Conservation (phyloP, 352 stramenopile genomes). For the Plasmopara muralis region DNA sequence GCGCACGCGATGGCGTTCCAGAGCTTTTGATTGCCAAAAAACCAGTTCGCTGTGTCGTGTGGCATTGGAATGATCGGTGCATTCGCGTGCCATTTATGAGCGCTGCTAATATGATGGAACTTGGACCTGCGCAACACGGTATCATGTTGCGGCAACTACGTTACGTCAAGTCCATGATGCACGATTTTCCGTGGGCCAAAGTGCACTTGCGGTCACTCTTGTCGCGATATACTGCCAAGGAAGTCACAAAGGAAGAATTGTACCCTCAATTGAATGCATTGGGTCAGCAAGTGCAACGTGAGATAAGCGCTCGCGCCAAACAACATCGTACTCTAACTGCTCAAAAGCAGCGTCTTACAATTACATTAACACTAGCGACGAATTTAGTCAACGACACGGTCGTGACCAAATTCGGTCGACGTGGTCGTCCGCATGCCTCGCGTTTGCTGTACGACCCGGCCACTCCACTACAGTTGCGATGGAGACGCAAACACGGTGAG, state of each 20-base stretch:
- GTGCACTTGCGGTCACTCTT: conserved; percentile 55
- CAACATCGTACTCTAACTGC: conserved; percentile 39
- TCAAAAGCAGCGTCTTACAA: conserved; percentile 58
- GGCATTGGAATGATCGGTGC: conserved; percentile 58
- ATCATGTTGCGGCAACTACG: conserved; percentile 77
- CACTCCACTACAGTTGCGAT: conserved; percentile 59
- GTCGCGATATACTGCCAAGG: conserved; percentile 63
- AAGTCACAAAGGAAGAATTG: conserved; percentile 65
- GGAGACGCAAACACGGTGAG: conserved; percentile 74
- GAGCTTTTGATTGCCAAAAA: conserved; percentile 64
- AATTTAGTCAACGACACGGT: conserved; percentile 59
- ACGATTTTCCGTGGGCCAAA: conserved; percentile 80
- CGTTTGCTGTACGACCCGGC: conserved; percentile 66
- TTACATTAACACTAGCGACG: conserved; percentile 53
- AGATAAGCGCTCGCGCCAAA: conserved; percentile 35
- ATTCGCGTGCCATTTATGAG: conserved; percentile 39
- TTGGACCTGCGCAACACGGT: conserved; percentile 67
- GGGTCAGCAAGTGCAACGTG: conserved; percentile 59
- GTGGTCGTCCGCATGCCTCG: conserved; percentile 62
- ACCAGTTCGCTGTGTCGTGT: conserved; percentile 38
- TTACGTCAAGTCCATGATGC: conserved; percentile 81
- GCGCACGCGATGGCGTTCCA: conserved; percentile 43
- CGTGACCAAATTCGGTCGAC: conserved; percentile 64
- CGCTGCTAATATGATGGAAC: conserved; percentile 30
- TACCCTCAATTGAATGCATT: conserved; percentile 71